Percentiles rank a stretch among this genome's conserved stretches.
phyloP scores from a whole-genome alignment of 2,329 filamentous ascomycete genomes.

The Neonectria ditissima region DNA sequence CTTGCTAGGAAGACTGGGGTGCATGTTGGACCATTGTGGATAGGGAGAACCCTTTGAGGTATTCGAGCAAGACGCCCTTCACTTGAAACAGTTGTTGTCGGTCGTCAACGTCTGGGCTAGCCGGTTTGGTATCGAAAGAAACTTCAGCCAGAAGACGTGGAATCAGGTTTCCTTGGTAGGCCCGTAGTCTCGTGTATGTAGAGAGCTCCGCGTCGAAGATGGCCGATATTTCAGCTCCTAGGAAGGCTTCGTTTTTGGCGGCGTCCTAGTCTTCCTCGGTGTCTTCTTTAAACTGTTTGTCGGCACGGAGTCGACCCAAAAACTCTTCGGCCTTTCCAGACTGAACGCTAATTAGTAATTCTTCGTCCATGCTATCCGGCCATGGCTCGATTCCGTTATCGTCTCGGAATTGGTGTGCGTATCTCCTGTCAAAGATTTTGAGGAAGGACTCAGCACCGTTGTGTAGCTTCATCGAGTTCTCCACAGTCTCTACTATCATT shows the following conservation, averaged over 20 bases:
- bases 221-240: conserved; percentile 11
- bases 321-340: conserved; percentile 3
- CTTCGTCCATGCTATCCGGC: neutral
- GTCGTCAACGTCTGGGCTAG: neutral
- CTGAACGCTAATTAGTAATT: neutral
- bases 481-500: conserved; percentile 40
- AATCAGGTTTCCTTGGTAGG: conserved; percentile 33
- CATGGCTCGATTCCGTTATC: conserved; percentile 31
- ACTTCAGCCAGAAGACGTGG: conserved; percentile 31
- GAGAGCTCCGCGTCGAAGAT: conserved; percentile 30
- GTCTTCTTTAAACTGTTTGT: neutral
- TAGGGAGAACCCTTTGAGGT: conserved; percentile 34
- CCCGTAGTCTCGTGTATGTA: conserved; percentile 29
- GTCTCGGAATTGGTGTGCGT: conserved; percentile 28
- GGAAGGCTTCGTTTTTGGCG: conserved; percentile 33
- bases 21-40: conserved; percentile 7
- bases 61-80: conserved; percentile 37
- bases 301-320: conserved; percentile 8
- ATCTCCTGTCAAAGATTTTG: conserved; percentile 41
- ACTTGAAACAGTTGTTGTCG: conserved; percentile 21
- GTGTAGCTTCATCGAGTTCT: conserved; percentile 15
- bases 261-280: conserved; percentile 32
- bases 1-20: conserved; percentile 24
- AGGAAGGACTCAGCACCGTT: conserved; percentile 28
- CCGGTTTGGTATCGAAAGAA: conserved; percentile 12